Conservation (phyloP, 192 early-diverging fungal genomes). For the Phycomyces nitens region DNA sequence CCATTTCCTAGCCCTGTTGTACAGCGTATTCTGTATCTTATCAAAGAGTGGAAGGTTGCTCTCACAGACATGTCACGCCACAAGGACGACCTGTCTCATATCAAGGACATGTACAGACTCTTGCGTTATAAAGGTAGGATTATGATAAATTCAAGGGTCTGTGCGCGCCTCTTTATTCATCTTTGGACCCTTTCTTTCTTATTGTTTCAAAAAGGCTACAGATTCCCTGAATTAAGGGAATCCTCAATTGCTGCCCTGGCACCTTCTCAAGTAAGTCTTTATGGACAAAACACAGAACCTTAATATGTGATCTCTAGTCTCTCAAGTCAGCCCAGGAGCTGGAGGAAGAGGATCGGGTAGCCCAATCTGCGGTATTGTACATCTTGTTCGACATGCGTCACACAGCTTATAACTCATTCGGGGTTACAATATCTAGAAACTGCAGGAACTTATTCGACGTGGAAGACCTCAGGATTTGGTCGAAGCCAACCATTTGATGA, state of each 20-base stretch:
- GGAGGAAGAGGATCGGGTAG: constrained; percentile 89
- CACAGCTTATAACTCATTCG: neutral
- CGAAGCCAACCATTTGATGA: constrained; percentile 97
- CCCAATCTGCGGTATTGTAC: constrained; percentile 68
- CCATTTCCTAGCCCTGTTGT: constrained; percentile 69
- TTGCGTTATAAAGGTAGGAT: constrained; percentile 79
- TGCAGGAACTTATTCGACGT: constrained; percentile 95
- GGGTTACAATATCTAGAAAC: constrained; percentile 53
- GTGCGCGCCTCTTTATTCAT: too few relatives aligned
- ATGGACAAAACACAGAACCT: too few relatives aligned
- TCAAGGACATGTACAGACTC: constrained; percentile 92
- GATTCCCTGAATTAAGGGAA: constrained; percentile 64
- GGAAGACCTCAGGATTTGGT: constrained; percentile 90
- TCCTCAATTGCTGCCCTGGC: constrained; percentile 64
- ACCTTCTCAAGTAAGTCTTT: constrained; percentile 41
- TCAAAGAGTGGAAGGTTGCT: constrained; percentile 93
- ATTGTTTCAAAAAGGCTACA: constrained; percentile 52
- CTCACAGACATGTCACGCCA: constrained; percentile 84
- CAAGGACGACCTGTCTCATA: constrained; percentile 90
- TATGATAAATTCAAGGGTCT: constrained; percentile 6
- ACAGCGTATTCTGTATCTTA: constrained; percentile 82
- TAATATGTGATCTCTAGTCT: too few relatives aligned
- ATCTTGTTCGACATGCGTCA: neutral
- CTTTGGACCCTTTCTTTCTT: too few relatives aligned
- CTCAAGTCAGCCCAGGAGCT: constrained; percentile 92